phyloP scores from a whole-genome alignment of 1,139 yeast genomes.

The Nakaseomyces glabratus region DNA sequence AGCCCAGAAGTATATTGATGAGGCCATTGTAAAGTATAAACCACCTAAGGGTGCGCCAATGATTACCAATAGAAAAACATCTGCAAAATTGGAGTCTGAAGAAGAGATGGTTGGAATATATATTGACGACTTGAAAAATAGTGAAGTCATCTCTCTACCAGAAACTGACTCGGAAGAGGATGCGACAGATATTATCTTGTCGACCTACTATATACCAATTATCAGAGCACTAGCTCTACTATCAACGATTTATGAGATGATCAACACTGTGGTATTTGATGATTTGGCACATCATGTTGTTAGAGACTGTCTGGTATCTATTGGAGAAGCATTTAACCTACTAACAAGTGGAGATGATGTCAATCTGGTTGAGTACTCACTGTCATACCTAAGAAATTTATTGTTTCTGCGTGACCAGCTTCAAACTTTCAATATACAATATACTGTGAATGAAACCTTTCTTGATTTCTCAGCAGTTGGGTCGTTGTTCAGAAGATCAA shows the following conservation, averaged over 20 bases:
- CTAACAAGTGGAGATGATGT: constrained; percentile 26
- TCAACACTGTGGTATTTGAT: constrained; percentile 71
- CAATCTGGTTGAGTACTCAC: constrained; percentile 44
- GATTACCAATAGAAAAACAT: constrained; percentile 40
- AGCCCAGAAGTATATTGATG: constrained; percentile 63
- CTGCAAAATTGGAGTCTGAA: constrained; percentile 13
- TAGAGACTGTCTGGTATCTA: constrained; percentile 61
- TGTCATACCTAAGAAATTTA: constrained; percentile 65
- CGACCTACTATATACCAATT: constrained; percentile 63
- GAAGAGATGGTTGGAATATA: constrained; percentile 18
- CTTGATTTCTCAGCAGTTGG: constrained; percentile 73
- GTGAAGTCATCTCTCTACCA: constrained; percentile 7
- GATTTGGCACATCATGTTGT: constrained; percentile 83
- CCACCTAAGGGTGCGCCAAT: constrained; percentile 62
- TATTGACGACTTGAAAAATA: constrained; percentile 13
- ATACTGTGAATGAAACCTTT: constrained; percentile 59
- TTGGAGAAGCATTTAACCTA: constrained; percentile 43
- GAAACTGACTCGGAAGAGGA: constrained; percentile 5
- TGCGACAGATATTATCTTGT: too few species aligned
- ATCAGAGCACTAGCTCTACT: constrained; percentile 60
- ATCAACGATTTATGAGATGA: constrained; percentile 70
- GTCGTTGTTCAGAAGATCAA: constrained; percentile 38
- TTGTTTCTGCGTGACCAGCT: constrained; percentile 63
- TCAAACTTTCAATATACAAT: constrained; percentile 72
- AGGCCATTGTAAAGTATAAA: constrained; percentile 54